Conservation (phyloP, 208 protist genomes). For the Trypanosoma lewisi region DNA sequence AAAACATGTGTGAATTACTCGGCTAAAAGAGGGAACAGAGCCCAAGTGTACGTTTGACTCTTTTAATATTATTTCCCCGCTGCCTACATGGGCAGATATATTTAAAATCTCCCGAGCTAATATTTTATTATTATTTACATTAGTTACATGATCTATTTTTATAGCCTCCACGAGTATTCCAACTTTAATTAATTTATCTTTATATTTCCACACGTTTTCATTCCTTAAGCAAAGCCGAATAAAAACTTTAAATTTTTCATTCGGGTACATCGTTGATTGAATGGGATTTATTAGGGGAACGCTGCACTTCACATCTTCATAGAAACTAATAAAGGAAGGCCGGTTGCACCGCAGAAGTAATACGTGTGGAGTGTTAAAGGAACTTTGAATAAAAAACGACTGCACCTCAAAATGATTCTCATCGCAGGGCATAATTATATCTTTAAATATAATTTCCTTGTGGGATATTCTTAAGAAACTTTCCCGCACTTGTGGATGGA, state of each 20-base stretch:
- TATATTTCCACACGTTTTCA: constrained; percentile 39
- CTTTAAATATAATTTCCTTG: constrained; percentile 50
- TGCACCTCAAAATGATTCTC: constrained; percentile 51
- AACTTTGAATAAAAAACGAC: constrained; percentile 64
- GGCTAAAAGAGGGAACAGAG: constrained; percentile 35
- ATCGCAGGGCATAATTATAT: constrained; percentile 70
- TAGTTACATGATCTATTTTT: too few species aligned
- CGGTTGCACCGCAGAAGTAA: constrained; percentile 76
- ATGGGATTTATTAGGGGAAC: constrained; percentile 58
- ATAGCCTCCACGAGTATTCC: constrained; percentile 80
- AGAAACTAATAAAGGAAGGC: constrained; percentile 68
- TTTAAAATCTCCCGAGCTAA: constrained; percentile 46
- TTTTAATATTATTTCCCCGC: constrained; percentile 43
- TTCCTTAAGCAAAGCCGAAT: constrained; percentile 62
- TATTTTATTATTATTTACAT: constrained; percentile 44
- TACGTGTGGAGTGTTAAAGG: constrained; percentile 54
- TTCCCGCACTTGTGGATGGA: constrained; percentile 70
- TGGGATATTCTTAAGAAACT: constrained; percentile 67
- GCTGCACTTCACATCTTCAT: constrained; percentile 73
- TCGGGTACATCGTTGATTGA: constrained; percentile 40
- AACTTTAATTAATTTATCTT: constrained; percentile 42
- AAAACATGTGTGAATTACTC: constrained; percentile 35
- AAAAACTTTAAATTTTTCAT: constrained; percentile 74
- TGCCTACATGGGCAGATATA: constrained; percentile 49
- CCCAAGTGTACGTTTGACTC: constrained; percentile 46